Conservation (phyloP, 1,139 yeast genomes). For the Arxiozyma telluris region DNA sequence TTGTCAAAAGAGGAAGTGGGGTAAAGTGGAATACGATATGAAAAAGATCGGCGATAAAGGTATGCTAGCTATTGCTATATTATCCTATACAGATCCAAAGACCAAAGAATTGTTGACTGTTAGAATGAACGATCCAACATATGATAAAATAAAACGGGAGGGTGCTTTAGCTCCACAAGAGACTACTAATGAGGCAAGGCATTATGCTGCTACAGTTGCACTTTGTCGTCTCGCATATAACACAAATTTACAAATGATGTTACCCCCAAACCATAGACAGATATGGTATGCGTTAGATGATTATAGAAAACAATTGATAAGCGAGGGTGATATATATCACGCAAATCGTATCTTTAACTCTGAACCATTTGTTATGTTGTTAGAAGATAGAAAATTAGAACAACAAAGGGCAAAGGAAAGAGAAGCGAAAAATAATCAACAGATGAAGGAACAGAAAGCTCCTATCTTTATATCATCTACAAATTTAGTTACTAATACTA, state of each 20-base stretch:
- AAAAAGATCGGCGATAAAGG: slow-evolving; percentile 43
- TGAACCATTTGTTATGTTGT: slow-evolving; percentile 60
- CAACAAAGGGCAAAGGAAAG: slow-evolving; percentile 40
- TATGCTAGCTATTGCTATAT: slow-evolving; percentile 47
- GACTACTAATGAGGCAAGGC: slow-evolving; percentile 84
- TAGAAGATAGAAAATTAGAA: slow-evolving; percentile 43
- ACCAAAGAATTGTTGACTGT: slow-evolving; percentile 58
- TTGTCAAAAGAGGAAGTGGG: slow-evolving; percentile 87
- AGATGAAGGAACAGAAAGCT: slow-evolving; percentile 32
- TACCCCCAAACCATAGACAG: slow-evolving; percentile 73
- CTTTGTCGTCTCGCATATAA: slow-evolving; percentile 70
- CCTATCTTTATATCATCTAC: slow-evolving; percentile 21
- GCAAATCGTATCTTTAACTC: slow-evolving; percentile 50
- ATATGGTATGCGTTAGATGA: slow-evolving; percentile 69
- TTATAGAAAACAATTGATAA: slow-evolving; percentile 40
- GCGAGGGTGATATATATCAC: slow-evolving; percentile 35
- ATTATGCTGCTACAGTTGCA: slow-evolving; percentile 82
- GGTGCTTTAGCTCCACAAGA: slow-evolving; percentile 51
- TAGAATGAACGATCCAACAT: slow-evolving; percentile 52
- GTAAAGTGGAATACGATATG: slow-evolving; percentile 71
- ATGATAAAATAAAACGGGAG: slow-evolving; percentile 27
- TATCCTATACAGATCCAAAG: slow-evolving; percentile 74
- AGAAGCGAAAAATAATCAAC: slow-evolving; percentile 32
- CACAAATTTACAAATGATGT: slow-evolving; percentile 76
- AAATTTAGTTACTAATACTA: not conserved